A percentile compares a stretch with the other conserved stretches of the same genome.
Conservation (phyloP, 2,329 filamentous ascomycete species). For the Cryphonectria carpinicola region DNA sequence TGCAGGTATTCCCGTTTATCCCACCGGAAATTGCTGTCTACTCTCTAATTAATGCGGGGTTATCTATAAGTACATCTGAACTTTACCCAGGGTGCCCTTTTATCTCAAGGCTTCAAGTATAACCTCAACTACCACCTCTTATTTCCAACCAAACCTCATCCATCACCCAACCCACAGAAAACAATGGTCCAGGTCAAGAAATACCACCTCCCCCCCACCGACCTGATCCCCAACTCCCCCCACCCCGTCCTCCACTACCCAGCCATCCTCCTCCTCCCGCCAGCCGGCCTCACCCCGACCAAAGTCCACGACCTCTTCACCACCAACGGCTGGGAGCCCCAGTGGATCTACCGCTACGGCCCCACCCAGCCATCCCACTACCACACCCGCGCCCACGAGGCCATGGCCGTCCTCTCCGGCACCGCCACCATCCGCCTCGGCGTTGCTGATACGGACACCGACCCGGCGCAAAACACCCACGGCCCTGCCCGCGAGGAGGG, state of each 20-base stretch:
- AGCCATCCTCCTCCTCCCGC: constrained; percentile 38
- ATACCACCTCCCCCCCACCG: constrained; percentile 47
- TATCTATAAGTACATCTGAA: too few relatives aligned
- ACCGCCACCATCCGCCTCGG: constrained; percentile 56
- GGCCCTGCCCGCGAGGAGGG: constrained; percentile 48
- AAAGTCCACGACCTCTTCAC: constrained; percentile 48
- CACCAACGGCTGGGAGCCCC: constrained; percentile 54
- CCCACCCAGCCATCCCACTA: constrained; percentile 60
- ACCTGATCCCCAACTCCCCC: constrained; percentile 55
- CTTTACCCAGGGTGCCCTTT: too few relatives aligned
- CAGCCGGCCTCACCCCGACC: constrained; percentile 29
- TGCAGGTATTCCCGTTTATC: too few relatives aligned
- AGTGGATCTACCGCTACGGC: constrained; percentile 63
- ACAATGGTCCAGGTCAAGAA: constrained; percentile 40
- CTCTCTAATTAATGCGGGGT: too few relatives aligned
- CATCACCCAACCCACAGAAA: background rate
- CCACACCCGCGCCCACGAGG: constrained; percentile 60
- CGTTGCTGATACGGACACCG: constrained; percentile 48
- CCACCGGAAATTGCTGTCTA: too few relatives aligned
- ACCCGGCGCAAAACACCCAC: constrained; percentile 42
- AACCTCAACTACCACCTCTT: too few relatives aligned
- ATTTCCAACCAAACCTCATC: too few relatives aligned
- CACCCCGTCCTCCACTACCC: constrained; percentile 58
- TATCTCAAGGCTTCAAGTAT: too few relatives aligned
- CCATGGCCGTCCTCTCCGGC: constrained; percentile 58